Percentiles rank a stretch among this genome's conserved stretches.
Conservation (phyloP, 306 rosid species). For the Arachis stenosperma region DNA sequence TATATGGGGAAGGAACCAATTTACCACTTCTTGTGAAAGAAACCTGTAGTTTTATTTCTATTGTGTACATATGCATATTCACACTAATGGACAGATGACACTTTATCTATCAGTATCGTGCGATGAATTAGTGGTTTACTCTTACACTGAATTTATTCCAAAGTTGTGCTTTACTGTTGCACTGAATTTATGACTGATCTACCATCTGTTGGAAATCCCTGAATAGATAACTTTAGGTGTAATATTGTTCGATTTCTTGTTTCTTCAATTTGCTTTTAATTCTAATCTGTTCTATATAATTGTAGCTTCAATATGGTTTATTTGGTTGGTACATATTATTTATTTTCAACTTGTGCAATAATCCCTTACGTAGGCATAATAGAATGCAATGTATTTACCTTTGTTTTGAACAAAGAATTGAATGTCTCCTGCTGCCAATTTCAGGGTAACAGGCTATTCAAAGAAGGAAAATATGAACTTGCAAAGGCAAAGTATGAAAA, state of each 20-base stretch:
- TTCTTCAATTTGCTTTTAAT: constrained; percentile 12
- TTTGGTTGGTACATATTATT: constrained; percentile 20
- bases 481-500: constrained; percentile 98
- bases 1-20: constrained; percentile 17
- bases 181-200: no score
- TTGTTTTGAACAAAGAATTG: constrained; percentile 20
- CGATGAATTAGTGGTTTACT: neutral
- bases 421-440: constrained; percentile 39
- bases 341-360: constrained; percentile 28
- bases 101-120: neutral
- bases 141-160: neutral
- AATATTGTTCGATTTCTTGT: neutral
- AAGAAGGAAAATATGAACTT: constrained; percentile 93
- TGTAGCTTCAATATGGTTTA: constrained; percentile 6
- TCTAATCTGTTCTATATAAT: neutral
- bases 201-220: neutral
- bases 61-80: constrained; percentile 19
- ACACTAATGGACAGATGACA: constrained; percentile 5
- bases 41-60: constrained; percentile 6
- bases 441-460: constrained; percentile 96
- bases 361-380: neutral
- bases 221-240: neutral
- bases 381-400: constrained; percentile 10
- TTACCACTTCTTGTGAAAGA: neutral
- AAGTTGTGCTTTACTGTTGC: no score